Base-by-base conservation (phyloP, 2,329 filamentous ascomycete species). In the Corynespora cassiicola region DNA sequence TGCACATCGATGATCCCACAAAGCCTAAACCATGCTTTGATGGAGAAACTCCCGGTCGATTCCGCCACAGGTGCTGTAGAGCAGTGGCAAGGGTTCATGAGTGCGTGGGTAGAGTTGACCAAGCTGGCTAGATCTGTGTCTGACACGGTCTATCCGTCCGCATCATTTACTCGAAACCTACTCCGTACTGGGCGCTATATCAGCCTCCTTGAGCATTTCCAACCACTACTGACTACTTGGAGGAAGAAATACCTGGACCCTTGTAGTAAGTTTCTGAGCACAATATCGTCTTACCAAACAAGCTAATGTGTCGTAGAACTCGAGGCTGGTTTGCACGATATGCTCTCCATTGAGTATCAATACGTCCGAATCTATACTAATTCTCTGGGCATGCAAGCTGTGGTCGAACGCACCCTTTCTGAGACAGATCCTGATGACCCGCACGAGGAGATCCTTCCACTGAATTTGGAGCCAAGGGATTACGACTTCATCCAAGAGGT, bases 401-500 rank as follows among this genome's bases (percentile, higher is more conserved):
- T 81, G 3, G 76, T 80, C 3, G 78, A 81, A 42, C 74, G 77
- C n/a, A 74, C 72, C 1, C 62, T 77, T n/a, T 61, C 63, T 6
- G 64, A 68, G 34, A 59, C 62, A 15, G 64, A 69, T 44, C 60
- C 61, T 4, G 61, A 66, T 9, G 59, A 58, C 1, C 58, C 59
- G 24, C 73, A 59, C 38, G 63, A 66, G 25, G 61, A 67, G 7
- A 60, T 74, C 23, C 54, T 73, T 8, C 59, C 71, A 9, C 65
- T 75, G 48, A 67, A 70, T 31, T 68, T 77, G 15, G 74, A 76
- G 38, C 67, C 73, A 2, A 69, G 71, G 31, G 78, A 81, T 48
- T 79, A 78, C 37, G 72, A 74, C 22, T 80, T 79, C 46, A 78
- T 81, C 10, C 73, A 75, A 54, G 77, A 80, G 52, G 78, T 81